Conservation (phyloP, 495 filamentous ascomycete genomes). For the Hypomontagnella monticulosa region DNA sequence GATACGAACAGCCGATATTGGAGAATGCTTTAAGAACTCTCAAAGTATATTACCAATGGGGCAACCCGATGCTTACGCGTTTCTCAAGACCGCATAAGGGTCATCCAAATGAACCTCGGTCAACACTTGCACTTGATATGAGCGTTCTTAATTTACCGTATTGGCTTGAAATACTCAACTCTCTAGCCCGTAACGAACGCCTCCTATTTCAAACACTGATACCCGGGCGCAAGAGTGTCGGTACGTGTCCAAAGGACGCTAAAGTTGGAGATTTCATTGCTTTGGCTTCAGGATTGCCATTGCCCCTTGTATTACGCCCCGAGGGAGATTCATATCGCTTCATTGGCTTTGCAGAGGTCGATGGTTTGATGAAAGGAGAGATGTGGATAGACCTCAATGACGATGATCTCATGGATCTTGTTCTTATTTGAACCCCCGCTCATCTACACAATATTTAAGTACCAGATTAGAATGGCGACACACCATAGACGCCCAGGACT, state of each 20-base stretch:
- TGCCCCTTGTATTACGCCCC: conserved; percentile 13
- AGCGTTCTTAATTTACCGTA: not conserved
- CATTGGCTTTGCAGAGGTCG: conserved; percentile 14
- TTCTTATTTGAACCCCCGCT: too few relatives aligned
- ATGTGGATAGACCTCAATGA: not conserved
- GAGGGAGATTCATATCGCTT: conserved; percentile 4
- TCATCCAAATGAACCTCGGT: not conserved
- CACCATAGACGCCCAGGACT: conserved; percentile 43
- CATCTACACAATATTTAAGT: not conserved
- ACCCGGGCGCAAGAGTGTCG: not conserved
- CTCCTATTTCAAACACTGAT: conserved; percentile 1
- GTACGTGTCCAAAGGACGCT: not conserved
- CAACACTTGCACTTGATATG: not conserved
- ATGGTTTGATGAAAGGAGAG: conserved; percentile 15
- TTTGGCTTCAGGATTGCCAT: conserved; percentile 3
- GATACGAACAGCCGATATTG: conserved; percentile 3
- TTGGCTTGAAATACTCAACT: conserved; percentile 5
- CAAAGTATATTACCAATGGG: not conserved
- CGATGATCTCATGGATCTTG: not conserved
- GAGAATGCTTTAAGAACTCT: not conserved
- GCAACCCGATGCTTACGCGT: conserved; percentile 6
- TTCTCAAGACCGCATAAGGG: not conserved
- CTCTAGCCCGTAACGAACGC: not conserved
- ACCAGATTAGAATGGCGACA: conserved; percentile 24
- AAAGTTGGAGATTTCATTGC: conserved; percentile 7